Evolutionary conservation across 2,329 filamentous ascomycete genomes (phyloP).

Genomic region (Cadophora luteo-olivacea): DNA sequence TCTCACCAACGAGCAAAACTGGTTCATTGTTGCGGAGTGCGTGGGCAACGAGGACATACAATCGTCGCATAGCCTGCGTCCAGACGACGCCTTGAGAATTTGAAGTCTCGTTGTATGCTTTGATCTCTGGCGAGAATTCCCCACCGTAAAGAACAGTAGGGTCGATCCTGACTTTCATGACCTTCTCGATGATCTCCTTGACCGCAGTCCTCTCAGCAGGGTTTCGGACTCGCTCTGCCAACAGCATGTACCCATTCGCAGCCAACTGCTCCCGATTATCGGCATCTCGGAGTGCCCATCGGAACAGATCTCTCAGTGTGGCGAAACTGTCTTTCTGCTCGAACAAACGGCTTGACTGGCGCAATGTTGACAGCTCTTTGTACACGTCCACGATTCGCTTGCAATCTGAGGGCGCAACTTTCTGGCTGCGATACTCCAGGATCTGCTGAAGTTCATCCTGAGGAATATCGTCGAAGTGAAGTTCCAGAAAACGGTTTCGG

Average conservation of each 20-base stretch:
- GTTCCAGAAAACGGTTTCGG: conserved; percentile 92
- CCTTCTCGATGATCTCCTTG: conserved; percentile 84
- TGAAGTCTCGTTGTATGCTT: conserved; percentile 51
- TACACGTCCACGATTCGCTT: conserved; percentile 92
- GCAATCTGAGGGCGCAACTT: conserved; percentile 89
- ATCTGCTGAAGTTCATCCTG: conserved; percentile 94
- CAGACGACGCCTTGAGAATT: conserved; percentile 79
- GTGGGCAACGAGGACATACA: conserved; percentile 88
- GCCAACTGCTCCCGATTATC: conserved; percentile 90
- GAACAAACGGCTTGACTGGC: conserved; percentile 90
- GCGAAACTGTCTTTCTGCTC: conserved; percentile 98
- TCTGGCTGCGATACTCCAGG: conserved; percentile 84
- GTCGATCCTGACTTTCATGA: conserved; percentile 87
- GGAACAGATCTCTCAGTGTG: conserved; percentile 91
- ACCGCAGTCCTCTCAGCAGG: conserved; percentile 84
- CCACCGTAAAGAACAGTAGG: conserved; percentile 74
- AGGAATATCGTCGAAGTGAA: conserved; percentile 98
- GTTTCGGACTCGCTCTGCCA: conserved; percentile 94
- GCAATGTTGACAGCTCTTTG: conserved; percentile 85
- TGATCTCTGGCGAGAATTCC: conserved; percentile 61
- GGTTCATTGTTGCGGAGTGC: conserved; percentile 92
- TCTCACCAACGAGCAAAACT: conserved; percentile 93
- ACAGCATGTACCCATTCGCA: conserved; percentile 91
- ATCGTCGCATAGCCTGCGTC: conserved; percentile 91
- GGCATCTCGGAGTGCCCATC: conserved; percentile 88